These are phyloP conservation scores for Solanum chilense DNA, from an alignment of 257 asterid genomes.

Conservation along the genomic window DNA sequence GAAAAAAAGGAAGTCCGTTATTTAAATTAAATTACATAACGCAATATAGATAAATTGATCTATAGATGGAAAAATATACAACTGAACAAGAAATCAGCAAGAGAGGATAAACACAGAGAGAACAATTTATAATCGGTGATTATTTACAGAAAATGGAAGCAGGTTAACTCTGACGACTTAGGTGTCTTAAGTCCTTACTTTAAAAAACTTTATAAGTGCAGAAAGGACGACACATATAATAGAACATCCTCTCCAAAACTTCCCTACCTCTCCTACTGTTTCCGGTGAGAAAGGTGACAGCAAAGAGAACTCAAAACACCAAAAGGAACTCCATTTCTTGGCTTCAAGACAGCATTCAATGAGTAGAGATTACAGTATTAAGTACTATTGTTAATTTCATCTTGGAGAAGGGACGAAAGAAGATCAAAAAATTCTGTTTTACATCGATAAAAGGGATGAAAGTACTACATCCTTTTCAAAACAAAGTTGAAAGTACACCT, in stretches of 20 bases:
- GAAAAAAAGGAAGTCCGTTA: neutral
- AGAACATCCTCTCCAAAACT: neutral
- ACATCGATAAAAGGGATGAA: neutral
- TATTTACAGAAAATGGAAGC: neutral
- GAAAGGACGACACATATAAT: neutral
- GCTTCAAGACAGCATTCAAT: neutral
- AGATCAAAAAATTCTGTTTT: neutral
- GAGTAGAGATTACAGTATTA: neutral
- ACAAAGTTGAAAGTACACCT: neutral
- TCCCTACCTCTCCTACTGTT: neutral
- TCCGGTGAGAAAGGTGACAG: neutral
- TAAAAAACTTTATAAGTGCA: neutral
- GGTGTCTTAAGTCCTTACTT: neutral
- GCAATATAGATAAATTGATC: neutral
- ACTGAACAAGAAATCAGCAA: neutral
- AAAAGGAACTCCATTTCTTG: neutral
- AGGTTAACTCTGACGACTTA: neutral
- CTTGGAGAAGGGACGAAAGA: neutral
- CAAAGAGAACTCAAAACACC: neutral
- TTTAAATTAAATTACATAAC: neutral
- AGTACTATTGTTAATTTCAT: neutral
- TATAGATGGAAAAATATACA: neutral
- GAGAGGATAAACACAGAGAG: neutral
- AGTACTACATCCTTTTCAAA: neutral
- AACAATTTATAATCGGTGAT: neutral